Conservation (phyloP, 768 basidiomycete genomes). For the Russula olivacea region DNA sequence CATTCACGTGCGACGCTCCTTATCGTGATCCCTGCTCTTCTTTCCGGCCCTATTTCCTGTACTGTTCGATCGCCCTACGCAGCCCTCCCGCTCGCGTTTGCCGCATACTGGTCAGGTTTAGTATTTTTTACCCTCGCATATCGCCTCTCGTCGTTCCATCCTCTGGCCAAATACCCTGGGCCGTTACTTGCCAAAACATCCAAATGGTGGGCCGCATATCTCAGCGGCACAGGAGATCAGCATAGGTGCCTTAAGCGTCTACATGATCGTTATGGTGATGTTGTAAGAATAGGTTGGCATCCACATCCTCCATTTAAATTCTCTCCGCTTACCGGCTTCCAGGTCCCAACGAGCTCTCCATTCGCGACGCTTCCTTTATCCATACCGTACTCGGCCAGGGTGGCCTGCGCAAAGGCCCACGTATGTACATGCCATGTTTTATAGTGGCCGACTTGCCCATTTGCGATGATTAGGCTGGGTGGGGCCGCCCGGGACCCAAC, state of each 20-base stretch:
- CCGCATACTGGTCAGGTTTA: not conserved
- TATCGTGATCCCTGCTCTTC: conserved; percentile 1
- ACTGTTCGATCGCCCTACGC: not conserved
- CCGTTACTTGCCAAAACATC: conserved; percentile 40
- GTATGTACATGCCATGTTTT: not conserved
- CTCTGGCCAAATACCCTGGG: conserved; percentile 46
- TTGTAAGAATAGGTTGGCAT: conserved; percentile 35
- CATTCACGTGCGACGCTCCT: not conserved
- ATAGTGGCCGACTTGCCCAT: not conserved
- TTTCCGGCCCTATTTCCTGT: conserved; percentile 3
- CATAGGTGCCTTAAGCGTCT: conserved; percentile 30
- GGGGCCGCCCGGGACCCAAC: not conserved
- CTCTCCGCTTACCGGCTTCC: not conserved
- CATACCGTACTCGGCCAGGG: conserved; percentile 12
- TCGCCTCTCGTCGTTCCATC: conserved; percentile 49
- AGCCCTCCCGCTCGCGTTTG: conserved; percentile 10
- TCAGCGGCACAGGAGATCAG: conserved; percentile 36
- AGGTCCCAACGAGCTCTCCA: conserved; percentile 15
- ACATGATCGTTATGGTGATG: conserved; percentile 34
- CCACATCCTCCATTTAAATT: not conserved
- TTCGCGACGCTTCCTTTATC: conserved; percentile 12
- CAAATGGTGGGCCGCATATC: conserved; percentile 36
- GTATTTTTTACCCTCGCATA: conserved; percentile 31
- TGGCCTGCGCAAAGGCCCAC: conserved; percentile 21
- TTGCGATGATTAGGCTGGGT: conserved; percentile 17